phyloP scores from a whole-genome alignment of 768 basidiomycete species.

The Cystofilobasidium bisporidii region DNA sequence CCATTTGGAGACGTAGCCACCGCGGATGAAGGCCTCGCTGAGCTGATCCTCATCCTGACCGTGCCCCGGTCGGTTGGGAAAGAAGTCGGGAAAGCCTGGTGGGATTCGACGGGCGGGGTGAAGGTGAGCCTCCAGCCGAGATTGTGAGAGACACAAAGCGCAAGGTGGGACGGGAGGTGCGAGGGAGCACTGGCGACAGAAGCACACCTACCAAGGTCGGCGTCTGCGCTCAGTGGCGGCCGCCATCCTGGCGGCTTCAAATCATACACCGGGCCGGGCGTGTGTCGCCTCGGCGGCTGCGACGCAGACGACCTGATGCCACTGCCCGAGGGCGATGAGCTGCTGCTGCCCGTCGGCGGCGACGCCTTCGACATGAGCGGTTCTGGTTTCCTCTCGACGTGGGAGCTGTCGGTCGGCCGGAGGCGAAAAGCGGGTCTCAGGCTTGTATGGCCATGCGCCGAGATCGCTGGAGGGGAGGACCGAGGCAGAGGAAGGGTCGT shows the following conservation, averaged over 20 bases:
- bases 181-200: neutral
- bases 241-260: slow-evolving; percentile 18
- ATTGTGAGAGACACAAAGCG: neutral
- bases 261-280: slow-evolving; percentile 1
- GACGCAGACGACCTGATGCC: neutral
- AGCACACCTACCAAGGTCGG: slow-evolving; percentile 14
- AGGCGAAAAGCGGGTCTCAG: too few species aligned
- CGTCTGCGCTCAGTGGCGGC: slow-evolving; percentile 9
- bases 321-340: too few species aligned
- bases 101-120: neutral
- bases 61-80: slow-evolving; percentile 29
- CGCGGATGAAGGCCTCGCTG: slow-evolving; percentile 32
- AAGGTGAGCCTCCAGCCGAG: too few species aligned
- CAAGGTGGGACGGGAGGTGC: too few species aligned
- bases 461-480: too few species aligned
- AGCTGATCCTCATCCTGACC: slow-evolving; percentile 35
- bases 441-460: too few species aligned
- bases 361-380: too few species aligned
- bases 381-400: too few species aligned
- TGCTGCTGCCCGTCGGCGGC: too few species aligned
- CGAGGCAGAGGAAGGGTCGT: too few species aligned
- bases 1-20: slow-evolving; percentile 31
- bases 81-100: slow-evolving; percentile 32
- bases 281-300: neutral
- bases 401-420: too few species aligned